Percentiles rank a stretch among this genome's conserved stretches.
phyloP scores from a whole-genome alignment of 352 stramenopile genomes.

The Globisporangium rhizosaccharum region DNA sequence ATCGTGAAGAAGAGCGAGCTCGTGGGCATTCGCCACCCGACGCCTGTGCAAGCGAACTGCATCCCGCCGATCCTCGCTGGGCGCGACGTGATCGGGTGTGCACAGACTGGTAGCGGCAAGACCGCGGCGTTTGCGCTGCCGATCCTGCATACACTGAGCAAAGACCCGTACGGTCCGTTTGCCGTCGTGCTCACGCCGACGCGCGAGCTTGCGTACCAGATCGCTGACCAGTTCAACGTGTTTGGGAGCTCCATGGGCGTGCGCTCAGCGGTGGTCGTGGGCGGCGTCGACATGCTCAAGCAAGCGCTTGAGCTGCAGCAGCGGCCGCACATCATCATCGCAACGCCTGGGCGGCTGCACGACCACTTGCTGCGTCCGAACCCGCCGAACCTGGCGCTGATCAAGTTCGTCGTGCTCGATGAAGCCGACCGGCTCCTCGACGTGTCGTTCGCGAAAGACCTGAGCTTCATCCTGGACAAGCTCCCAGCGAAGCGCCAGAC shows the following conservation, averaged over 20 bases:
- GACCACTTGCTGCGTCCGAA: slow-evolving; percentile 90
- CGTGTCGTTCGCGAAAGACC: slow-evolving; percentile 80
- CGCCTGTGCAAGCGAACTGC: slow-evolving; percentile 86
- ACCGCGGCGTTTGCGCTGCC: slow-evolving; percentile 97
- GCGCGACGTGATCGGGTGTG: slow-evolving; percentile 90
- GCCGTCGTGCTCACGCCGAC: slow-evolving; percentile 96
- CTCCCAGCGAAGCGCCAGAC: slow-evolving; percentile 88
- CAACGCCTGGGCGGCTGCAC: slow-evolving; percentile 93
- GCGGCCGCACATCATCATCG: slow-evolving; percentile 96
- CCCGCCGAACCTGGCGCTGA: slow-evolving; percentile 84
- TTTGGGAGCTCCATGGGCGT: slow-evolving; percentile 91
- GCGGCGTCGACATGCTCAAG: slow-evolving; percentile 92
- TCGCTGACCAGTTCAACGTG: slow-evolving; percentile 95
- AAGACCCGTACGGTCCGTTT: slow-evolving; percentile 94
- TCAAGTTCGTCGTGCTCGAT: slow-evolving; percentile 97
- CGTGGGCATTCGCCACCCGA: slow-evolving; percentile 83
- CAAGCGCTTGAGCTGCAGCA: slow-evolving; percentile 87
- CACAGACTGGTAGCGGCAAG: slow-evolving; percentile 96
- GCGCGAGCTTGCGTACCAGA: slow-evolving; percentile 97
- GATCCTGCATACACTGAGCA: slow-evolving; percentile 94
- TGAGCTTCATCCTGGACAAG: slow-evolving; percentile 82
- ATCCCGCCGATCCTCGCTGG: slow-evolving; percentile 89
- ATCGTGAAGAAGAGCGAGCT: slow-evolving; percentile 81
- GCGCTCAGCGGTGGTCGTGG: slow-evolving; percentile 91
- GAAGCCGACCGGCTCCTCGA: slow-evolving; percentile 96